A percentile compares a stretch with the other conserved stretches of the same genome.
phyloP scores from a whole-genome alignment of 2,329 filamentous ascomycete species.

The Neocatenulostroma microsporum region DNA sequence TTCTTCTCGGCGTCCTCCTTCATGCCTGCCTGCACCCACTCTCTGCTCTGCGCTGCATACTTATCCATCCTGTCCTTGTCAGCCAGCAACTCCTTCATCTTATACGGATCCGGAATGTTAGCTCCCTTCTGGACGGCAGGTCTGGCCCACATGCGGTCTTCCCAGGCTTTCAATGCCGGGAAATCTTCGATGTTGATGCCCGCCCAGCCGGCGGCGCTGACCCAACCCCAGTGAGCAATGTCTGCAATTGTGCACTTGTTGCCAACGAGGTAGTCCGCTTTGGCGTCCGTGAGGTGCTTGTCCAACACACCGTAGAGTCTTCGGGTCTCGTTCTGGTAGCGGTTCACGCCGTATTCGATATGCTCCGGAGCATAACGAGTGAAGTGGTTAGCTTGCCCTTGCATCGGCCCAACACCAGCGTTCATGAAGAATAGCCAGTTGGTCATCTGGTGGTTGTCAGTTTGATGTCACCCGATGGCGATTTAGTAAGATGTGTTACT shows the following conservation, averaged over 20 bases:
- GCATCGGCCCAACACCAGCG: constrained; percentile 45
- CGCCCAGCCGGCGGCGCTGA: constrained; percentile 51
- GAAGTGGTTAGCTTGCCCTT: constrained; percentile 71
- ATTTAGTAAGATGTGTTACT: constrained; percentile 7
- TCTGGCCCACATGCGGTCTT: constrained; percentile 60
- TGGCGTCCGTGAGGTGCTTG: constrained; percentile 52
- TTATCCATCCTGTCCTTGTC: constrained; percentile 52
- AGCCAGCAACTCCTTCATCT: constrained; percentile 51
- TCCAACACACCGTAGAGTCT: constrained; percentile 74
- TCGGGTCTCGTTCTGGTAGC: constrained; percentile 77
- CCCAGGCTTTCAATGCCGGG: constrained; percentile 68
- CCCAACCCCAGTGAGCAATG: constrained; percentile 74
- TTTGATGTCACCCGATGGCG: not conserved
- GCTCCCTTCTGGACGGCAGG: constrained; percentile 65
- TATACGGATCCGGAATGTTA: constrained; percentile 60
- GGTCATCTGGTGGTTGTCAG: constrained; percentile 46
- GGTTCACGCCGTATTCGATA: constrained; percentile 73
- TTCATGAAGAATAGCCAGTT: constrained; percentile 71
- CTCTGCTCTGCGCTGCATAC: constrained; percentile 39
- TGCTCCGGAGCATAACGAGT: constrained; percentile 70
- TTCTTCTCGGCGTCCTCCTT: constrained; percentile 54
- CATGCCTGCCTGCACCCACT: constrained; percentile 59
- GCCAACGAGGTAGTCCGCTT: constrained; percentile 50
- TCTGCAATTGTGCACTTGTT: constrained; percentile 66
- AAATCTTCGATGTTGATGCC: constrained; percentile 67